Conservation (phyloP, 2,329 filamentous ascomycete species). For the Pseudogymnoascus sp. region DNA sequence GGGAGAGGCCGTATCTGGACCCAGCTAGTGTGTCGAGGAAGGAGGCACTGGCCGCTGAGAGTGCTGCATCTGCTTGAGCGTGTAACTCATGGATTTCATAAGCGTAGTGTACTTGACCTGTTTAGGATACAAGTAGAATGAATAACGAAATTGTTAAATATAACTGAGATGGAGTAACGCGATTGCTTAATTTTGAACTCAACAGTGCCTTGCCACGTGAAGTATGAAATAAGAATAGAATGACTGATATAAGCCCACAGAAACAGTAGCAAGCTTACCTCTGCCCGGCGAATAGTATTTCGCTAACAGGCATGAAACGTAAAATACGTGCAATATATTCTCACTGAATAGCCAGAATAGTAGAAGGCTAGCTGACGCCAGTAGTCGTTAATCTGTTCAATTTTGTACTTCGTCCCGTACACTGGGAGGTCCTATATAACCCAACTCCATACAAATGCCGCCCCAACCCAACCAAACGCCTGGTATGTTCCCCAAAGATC, state of each 20-base stretch:
- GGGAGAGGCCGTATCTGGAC: constrained; percentile 45
- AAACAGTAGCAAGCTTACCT: neutral
- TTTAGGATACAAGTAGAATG: neutral
- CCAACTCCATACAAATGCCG: constrained; percentile 7
- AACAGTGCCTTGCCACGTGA: neutral
- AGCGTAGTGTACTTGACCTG: neutral
- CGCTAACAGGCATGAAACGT: neutral
- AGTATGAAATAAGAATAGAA: neutral
- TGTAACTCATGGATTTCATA: neutral
- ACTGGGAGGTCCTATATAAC: neutral
- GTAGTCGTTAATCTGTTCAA: neutral
- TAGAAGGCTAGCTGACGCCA: neutral
- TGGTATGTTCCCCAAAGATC: neutral
- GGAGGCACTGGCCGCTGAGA: constrained; percentile 30
- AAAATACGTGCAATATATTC: neutral
- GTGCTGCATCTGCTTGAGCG: neutral
- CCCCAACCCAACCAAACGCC: neutral
- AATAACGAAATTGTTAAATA: neutral
- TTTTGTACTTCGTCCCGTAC: constrained; percentile 6
- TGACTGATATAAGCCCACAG: neutral
- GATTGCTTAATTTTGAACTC: neutral
- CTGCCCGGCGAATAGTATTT: neutral
- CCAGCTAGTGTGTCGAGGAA: constrained; percentile 37
- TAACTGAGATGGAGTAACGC: neutral
- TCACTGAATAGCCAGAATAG: neutral